phyloP scores from a whole-genome alignment of 106 monocot species.

The Narthecium ossifragum region DNA sequence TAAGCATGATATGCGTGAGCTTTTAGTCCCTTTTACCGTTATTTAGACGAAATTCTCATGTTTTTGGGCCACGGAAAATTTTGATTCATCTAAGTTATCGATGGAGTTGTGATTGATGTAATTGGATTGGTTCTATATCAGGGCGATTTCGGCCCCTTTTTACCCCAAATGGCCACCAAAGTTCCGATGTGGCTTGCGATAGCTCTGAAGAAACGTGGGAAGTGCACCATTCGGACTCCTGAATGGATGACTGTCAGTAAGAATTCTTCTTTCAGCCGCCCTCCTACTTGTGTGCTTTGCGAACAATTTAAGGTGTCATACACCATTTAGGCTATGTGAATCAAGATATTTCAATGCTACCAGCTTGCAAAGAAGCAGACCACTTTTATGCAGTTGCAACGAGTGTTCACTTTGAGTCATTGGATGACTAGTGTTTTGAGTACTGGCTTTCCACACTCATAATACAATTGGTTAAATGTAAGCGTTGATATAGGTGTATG shows the following conservation, averaged over 20 bases:
- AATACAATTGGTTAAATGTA: too few species aligned
- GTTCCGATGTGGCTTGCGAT: constrained; percentile 28
- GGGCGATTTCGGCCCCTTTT: constrained; percentile 73
- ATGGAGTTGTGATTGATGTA: not conserved
- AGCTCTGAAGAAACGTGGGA: constrained; percentile 60
- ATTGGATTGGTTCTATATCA: constrained; percentile 3
- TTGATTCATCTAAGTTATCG: not conserved
- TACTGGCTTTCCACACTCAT: too few species aligned
- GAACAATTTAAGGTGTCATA: too few species aligned
- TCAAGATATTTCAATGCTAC: too few species aligned
- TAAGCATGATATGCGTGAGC: constrained; percentile 81
- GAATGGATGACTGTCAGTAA: constrained; percentile 74
- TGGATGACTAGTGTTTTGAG: too few species aligned
- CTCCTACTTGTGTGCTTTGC: too few species aligned
- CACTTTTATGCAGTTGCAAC: too few species aligned
- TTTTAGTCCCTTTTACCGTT: not conserved
- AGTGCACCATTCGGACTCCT: constrained; percentile 49
- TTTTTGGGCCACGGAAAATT: not conserved
- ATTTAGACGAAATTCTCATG: not conserved
- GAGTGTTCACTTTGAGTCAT: too few species aligned
- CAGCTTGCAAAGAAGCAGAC: too few species aligned
- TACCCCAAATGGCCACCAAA: constrained; percentile 49
- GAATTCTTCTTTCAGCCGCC: not conserved
- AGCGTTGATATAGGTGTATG: too few species aligned
- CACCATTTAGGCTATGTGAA: too few species aligned